Evolutionary conservation across 1,139 yeast genomes (phyloP), one percentile per base, ranked within the genome.

Genomic region (Geotrichum histeridarum): DNA sequence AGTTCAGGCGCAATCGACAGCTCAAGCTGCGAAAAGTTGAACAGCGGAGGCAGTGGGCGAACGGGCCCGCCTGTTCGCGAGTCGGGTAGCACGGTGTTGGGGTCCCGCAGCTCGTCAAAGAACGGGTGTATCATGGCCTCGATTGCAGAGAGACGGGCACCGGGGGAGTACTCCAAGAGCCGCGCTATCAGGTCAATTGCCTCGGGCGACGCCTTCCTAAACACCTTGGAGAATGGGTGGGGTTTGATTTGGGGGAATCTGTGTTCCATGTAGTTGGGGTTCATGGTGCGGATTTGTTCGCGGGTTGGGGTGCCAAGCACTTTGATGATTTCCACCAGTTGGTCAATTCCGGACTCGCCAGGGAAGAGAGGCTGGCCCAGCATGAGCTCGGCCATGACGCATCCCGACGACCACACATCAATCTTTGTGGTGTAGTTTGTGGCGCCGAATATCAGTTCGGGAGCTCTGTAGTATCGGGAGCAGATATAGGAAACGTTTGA

Each of bases 381-480:
- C 63, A 91, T 82, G 65, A 93, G 76, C 72, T 93, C 99, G 4
- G 98, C 98, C 89, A 93, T 90, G 39, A 93, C 99, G 74, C 99
- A 93, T 18, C 96, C 97, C 11, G 96, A 91, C 17, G 96, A 88
- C 99, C 99, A 93, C 54, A 93, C 83, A 70, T 93, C 99, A 63
- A 93, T 93, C 71, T 91, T 91, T 43, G 97, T 90, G n/a, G 99
- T 89, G 71, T 88, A 88, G 70, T 87, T 86, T 8, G 93, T 85
- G 11, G 96, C 94, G 22, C 95, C 96, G 71, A 88, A 89, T 57
- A 88, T 88, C 64, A 88, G 78, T 70, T 88, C 96, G 1, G 96
- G 96, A 9, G 99, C 98, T 59, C 99, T 79, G 73, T 93, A 93
- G 73, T 91, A 93, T 65, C 99, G 80, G 31, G 98, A 91, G 71